A percentile compares a stretch with the other conserved stretches of the same genome.
These are phyloP conservation scores for Termitomyces sp. DNA, from an alignment of 768 basidiomycete species.

Conservation along the genomic window DNA sequence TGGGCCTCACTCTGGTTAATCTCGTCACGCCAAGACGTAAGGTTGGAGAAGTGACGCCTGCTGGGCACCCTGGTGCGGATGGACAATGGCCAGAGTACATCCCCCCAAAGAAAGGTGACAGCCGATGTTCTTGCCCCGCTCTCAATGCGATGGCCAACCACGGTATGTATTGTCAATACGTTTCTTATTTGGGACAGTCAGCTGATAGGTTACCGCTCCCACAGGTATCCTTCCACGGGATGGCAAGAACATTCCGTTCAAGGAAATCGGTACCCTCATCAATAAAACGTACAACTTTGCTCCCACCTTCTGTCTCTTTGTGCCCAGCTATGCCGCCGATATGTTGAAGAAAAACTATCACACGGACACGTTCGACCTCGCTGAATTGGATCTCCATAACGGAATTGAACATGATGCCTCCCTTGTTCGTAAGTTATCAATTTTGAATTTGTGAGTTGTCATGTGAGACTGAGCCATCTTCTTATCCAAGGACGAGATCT, in stretches of 20 bases:
- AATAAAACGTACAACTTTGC: constrained; percentile 65
- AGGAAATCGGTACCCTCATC: constrained; percentile 36
- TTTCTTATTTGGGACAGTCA: background rate
- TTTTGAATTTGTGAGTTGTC: background rate
- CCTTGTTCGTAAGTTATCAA: constrained; percentile 44
- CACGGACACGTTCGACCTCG: constrained; percentile 58
- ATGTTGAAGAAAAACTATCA: constrained; percentile 52
- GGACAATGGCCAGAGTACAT: constrained; percentile 68
- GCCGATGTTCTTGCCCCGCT: constrained; percentile 54
- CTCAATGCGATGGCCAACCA: constrained; percentile 83
- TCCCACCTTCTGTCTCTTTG: constrained; percentile 61
- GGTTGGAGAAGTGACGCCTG: constrained; percentile 50
- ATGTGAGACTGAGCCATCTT: constrained; percentile 22
- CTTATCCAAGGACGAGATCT: constrained; percentile 41
- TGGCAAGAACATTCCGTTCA: constrained; percentile 66
- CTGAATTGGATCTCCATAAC: constrained; percentile 68
- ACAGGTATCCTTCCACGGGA: constrained; percentile 63
- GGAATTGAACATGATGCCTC: constrained; percentile 72
- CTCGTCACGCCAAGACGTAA: constrained; percentile 42
- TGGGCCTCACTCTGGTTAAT: constrained; percentile 45
- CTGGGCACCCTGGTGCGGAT: constrained; percentile 48
- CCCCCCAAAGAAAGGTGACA: constrained; percentile 55
- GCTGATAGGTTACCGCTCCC: constrained; percentile 5
- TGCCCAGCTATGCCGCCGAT: constrained; percentile 54
- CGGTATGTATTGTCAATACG: constrained; percentile 37